Percentiles rank a stretch among this genome's conserved stretches.
phyloP scores from a whole-genome alignment of 176 grass and related monocot species.

The Melocanna baccifera region DNA sequence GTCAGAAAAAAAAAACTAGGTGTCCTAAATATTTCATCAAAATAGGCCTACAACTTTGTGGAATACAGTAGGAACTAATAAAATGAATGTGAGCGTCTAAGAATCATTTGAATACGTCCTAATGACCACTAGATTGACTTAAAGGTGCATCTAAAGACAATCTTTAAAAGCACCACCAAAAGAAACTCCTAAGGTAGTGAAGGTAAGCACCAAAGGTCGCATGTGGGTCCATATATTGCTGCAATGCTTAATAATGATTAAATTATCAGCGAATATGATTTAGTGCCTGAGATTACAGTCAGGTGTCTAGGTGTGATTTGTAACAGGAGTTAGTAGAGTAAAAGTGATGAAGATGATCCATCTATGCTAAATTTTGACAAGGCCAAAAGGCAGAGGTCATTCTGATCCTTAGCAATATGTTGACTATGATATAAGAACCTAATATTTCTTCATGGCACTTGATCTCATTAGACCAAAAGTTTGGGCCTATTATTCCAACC shows the following conservation, averaged over 20 bases:
- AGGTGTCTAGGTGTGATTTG: not conserved
- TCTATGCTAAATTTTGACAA: not conserved
- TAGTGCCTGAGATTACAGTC: not conserved
- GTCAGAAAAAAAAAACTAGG: not conserved
- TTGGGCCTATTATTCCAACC: not conserved
- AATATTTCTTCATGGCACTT: not conserved
- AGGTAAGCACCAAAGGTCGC: not conserved
- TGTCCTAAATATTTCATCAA: not conserved
- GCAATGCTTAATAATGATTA: not conserved
- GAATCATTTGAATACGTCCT: not conserved
- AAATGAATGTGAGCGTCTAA: not conserved
- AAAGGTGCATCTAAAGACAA: not conserved
- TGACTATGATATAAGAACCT: slow-evolving; percentile 21
- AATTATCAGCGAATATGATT: slow-evolving; percentile 8
- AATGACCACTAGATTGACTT: not conserved
- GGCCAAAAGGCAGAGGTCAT: not conserved
- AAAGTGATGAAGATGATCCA: not conserved
- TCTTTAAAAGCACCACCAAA: not conserved
- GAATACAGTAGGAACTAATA: not conserved
- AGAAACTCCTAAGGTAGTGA: not conserved
- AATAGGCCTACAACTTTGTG: not conserved
- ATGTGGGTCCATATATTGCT: not conserved
- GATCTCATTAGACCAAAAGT: not conserved
- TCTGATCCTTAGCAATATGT: not conserved
- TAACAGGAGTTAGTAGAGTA: slow-evolving; percentile 6